Evolutionary conservation across 192 early-diverging fungal genomes (phyloP), one percentile per base, ranked within the genome.

Genomic region (Dissophora globulifera): DNA sequence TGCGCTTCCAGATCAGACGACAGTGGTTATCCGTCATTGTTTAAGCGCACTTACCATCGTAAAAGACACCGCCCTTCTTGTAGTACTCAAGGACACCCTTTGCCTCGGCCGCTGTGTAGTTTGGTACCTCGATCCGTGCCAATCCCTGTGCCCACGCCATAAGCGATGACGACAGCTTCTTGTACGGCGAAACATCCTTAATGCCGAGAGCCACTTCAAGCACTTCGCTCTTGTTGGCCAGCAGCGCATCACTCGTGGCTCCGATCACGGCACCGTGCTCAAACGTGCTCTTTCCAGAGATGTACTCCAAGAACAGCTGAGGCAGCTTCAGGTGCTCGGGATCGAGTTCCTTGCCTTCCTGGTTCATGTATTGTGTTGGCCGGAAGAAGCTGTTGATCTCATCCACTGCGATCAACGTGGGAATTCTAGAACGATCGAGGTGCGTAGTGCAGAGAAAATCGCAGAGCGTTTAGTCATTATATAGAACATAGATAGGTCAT

Each of bases 391-490:
- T 71, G 67, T 84, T 82, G 54, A 87, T 22, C 62, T 78, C 81
- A 52, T 87, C 86, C 41, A 87, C 62, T 41, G 84, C 86, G 29
- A 87, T 53, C 19, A 86, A 53, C 23, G 83, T 66, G 20, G 84
- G 84, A 35, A 70, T 79, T 20, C 83, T 79, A 57, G 9, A 19
- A 25, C 27, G 29, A 52, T 6, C 12, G 29, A 20, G n/a, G 17
- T 31, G 4, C n/a, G n/a, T n/a, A n/a, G n/a, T n/a, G n/a, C n/a
- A n/a, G n/a, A n/a, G n/a, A n/a, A n/a, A n/a, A n/a, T n/a, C n/a
- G n/a, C n/a, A n/a, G n/a, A n/a, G n/a, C n/a, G n/a, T n/a, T n/a
- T n/a, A n/a, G n/a, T n/a, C n/a, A n/a, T n/a, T n/a, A n/a, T n/a
- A n/a, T n/a, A n/a, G n/a, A n/a, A n/a, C n/a, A n/a, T n/a, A n/a